Evolutionary conservation across 2,329 filamentous ascomycete genomes (phyloP).

Genomic region (Xylariaceae sp.): DNA sequence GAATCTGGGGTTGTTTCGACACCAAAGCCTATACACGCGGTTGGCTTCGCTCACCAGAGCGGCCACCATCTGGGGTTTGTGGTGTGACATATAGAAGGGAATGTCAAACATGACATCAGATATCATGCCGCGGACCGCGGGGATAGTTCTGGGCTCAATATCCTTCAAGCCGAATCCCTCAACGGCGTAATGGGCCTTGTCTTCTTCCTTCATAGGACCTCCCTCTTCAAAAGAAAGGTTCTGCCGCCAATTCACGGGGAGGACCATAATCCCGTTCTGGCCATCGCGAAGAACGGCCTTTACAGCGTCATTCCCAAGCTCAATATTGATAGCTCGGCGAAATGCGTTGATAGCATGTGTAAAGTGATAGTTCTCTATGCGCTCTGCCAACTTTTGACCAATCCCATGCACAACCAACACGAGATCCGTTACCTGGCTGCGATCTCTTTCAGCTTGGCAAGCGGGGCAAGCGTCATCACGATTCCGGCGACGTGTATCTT

Average conservation of each 20-base stretch:
- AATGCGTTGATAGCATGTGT: constrained; percentile 94
- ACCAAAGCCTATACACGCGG: constrained; percentile 93
- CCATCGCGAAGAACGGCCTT: constrained; percentile 68
- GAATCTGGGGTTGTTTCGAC: constrained; percentile 86
- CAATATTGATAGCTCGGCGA: constrained; percentile 78
- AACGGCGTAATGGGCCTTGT: constrained; percentile 49
- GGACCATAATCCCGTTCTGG: constrained; percentile 88
- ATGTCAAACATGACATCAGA: constrained; percentile 98
- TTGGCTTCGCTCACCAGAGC: constrained; percentile 90
- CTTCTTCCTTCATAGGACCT: constrained; percentile 54
- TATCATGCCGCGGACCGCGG: constrained; percentile 88
- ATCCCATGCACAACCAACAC: constrained; percentile 93
- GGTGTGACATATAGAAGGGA: constrained; percentile 94
- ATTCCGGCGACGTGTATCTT: constrained; percentile 23
- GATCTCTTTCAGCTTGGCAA: constrained; percentile 60
- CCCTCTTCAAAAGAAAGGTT: constrained; percentile 84
- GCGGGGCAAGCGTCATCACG: constrained; percentile 43
- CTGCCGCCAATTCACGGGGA: constrained; percentile 92
- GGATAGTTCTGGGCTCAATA: constrained; percentile 86
- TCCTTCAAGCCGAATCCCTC: constrained; percentile 69
- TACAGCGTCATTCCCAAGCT: constrained; percentile 71
- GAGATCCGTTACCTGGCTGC: constrained; percentile 75
- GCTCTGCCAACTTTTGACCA: constrained; percentile 90
- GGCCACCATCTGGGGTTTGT: constrained; percentile 91
- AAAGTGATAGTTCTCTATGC: constrained; percentile 95